Conservation (phyloP, 1,284 basidiomycete species). For the Trametes pubescens region DNA sequence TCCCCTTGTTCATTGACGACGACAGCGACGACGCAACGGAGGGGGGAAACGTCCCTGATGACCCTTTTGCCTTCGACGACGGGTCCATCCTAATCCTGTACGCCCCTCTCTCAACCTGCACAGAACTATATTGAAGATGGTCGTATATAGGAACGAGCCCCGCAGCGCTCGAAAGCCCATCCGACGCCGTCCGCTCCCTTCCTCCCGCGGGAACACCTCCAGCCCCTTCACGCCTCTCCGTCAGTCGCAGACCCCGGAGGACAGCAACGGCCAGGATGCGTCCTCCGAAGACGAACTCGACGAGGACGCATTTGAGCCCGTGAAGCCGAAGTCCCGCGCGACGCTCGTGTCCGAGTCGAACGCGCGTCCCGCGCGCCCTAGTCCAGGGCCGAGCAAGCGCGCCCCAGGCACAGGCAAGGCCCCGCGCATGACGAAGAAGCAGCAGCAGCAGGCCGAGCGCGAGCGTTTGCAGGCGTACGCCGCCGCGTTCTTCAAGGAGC, state of each 20-base stretch:
- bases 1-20: conserved; percentile 37
- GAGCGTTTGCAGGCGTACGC: conserved; percentile 62
- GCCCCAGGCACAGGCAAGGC: conserved; percentile 23
- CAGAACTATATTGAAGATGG: background rate
- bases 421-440: conserved; percentile 54
- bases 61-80: conserved; percentile 38
- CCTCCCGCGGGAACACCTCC: background rate
- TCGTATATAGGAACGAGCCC: conserved; percentile 53
- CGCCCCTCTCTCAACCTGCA: conserved; percentile 33
- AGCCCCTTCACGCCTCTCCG: conserved; percentile 1
- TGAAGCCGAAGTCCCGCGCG: conserved; percentile 11
- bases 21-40: conserved; percentile 22
- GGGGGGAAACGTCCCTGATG: conserved; percentile 33
- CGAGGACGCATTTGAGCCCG: conserved; percentile 12
- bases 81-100: conserved; percentile 58
- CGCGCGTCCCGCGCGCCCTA: conserved; percentile 2
- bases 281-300: conserved; percentile 22
- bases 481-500: conserved; percentile 77
- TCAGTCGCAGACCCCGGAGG: conserved; percentile 5
- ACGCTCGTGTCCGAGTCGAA: background rate
- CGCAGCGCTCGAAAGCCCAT: conserved; percentile 54
- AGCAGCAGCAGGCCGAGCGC: conserved; percentile 52
- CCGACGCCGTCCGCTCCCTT: conserved; percentile 24
- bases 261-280: background rate
- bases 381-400: conserved; percentile 15